phyloP scores from a whole-genome alignment of 1,284 basidiomycete species.

The Fistulinella cinereoalba region DNA sequence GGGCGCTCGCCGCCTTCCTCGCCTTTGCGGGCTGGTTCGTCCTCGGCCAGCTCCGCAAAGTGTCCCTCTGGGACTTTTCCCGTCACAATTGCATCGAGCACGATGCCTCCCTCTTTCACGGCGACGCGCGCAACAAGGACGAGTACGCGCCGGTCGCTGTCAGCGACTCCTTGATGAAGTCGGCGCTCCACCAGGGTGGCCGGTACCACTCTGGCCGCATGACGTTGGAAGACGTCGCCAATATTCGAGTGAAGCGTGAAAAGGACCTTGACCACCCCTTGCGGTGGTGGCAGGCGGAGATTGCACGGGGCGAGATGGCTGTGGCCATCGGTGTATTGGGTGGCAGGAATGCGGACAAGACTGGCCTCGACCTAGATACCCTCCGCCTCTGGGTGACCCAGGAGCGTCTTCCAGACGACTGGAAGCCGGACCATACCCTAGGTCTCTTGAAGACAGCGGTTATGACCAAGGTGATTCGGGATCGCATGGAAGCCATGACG shows the following conservation, averaged over 20 bases:
- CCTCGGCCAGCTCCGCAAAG: constrained; percentile 26
- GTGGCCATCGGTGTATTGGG: constrained; percentile 50
- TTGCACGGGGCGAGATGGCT: constrained; percentile 66
- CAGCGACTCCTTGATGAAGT: constrained; percentile 23
- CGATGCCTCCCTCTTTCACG: too few species aligned
- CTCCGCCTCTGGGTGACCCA: constrained; percentile 48
- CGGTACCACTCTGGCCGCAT: constrained; percentile 14
- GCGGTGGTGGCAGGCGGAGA: constrained; percentile 44
- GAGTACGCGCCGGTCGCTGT: constrained; percentile 32
- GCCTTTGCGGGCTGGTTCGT: constrained; percentile 31
- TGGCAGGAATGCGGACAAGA: constrained; percentile 20
- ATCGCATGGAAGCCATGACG: constrained; percentile 26
- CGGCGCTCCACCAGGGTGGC: constrained; percentile 22
- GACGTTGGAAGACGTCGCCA: constrained; percentile 42
- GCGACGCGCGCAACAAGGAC: constrained; percentile 24
- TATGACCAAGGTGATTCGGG: constrained; percentile 26
- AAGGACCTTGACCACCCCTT: constrained; percentile 36
- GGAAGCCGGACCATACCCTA: constrained; percentile 47
- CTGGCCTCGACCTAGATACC: constrained; percentile 45
- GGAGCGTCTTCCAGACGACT: constrained; percentile 52
- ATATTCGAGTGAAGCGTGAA: constrained; percentile 47
- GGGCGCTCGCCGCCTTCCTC: constrained; percentile 32
- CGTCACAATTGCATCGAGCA: constrained; percentile 40
- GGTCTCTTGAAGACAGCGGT: constrained; percentile 39
- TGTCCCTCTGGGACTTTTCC: constrained; percentile 43